phyloP scores from a whole-genome alignment of 2,329 filamentous ascomycete species.

The Ascochyta lentis region DNA sequence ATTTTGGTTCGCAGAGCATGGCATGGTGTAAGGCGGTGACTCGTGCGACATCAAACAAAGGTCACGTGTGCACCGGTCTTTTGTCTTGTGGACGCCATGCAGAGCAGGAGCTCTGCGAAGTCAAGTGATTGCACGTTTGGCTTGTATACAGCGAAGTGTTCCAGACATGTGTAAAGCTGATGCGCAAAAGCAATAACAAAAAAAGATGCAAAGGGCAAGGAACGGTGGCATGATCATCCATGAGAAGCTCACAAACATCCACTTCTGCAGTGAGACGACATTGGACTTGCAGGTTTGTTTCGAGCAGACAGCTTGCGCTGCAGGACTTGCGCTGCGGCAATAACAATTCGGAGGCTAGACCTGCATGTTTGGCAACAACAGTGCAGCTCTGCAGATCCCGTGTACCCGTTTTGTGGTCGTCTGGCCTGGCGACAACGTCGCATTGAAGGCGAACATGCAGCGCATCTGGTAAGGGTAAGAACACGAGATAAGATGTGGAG shows the following conservation, averaged over 20 bases:
- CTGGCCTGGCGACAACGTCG: slow-evolving; percentile 15
- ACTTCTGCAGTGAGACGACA: slow-evolving; percentile 10
- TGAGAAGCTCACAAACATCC: background rate
- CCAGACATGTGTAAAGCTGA: background rate
- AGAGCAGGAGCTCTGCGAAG: background rate
- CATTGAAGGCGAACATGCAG: slow-evolving; percentile 7
- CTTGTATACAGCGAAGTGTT: background rate
- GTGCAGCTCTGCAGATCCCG: slow-evolving; percentile 10
- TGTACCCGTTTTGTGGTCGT: slow-evolving; percentile 17
- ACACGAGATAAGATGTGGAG: slow-evolving; percentile 1
- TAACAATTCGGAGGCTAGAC: background rate
- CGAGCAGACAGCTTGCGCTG: slow-evolving; percentile 1
- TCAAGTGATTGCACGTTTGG: background rate
- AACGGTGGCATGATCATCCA: slow-evolving; percentile 5
- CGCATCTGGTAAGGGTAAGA: background rate
- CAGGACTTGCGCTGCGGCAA: background rate
- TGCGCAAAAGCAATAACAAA: background rate
- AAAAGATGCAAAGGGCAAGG: background rate
- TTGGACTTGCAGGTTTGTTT: slow-evolving; percentile 12
- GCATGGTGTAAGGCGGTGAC: slow-evolving; percentile 7
- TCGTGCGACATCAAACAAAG: background rate
- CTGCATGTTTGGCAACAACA: slow-evolving; percentile 5
- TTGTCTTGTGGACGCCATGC: background rate
- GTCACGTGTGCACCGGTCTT: slow-evolving; percentile 4
- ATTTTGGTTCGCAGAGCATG: slow-evolving; percentile 5